These are phyloP conservation scores for Cyclotella atomus DNA, from an alignment of 108 stramenopile species.

Conservation along the genomic window DNA sequence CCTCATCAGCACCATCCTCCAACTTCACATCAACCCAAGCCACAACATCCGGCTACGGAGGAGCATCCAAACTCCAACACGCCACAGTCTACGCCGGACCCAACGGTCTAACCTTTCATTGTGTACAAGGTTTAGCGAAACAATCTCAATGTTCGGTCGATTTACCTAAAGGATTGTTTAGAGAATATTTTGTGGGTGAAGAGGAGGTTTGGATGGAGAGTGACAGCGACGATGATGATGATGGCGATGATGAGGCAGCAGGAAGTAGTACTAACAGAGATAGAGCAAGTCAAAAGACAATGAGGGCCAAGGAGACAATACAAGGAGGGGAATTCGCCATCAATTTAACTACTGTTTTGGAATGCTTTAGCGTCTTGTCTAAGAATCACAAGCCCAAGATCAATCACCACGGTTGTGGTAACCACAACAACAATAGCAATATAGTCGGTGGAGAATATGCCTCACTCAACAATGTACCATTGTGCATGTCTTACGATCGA, in stretches of 20 bases:
- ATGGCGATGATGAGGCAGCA: not conserved
- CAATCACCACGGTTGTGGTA: too few relatives aligned
- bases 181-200: slow-evolving; percentile 65
- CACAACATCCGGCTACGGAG: not conserved
- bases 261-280: not conserved
- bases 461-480: slow-evolving; percentile 48
- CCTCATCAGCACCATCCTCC: too few relatives aligned
- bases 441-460: slow-evolving; percentile 35
- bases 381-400: slow-evolving; percentile 29
- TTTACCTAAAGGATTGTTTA: slow-evolving; percentile 63
- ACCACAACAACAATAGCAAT: not conserved
- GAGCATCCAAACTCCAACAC: slow-evolving; percentile 47
- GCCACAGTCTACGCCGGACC: slow-evolving; percentile 66
- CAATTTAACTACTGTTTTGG: slow-evolving; percentile 67
- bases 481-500: slow-evolving; percentile 66
- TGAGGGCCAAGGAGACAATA: slow-evolving; percentile 32
- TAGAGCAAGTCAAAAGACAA: not conserved
- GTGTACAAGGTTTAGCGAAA: slow-evolving; percentile 51
- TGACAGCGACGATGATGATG: slow-evolving; percentile 15
- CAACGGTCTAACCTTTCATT: slow-evolving; percentile 66
- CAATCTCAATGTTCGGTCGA: slow-evolving; percentile 69
- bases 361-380: slow-evolving; percentile 61
- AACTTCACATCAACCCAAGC: not conserved
- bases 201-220: slow-evolving; percentile 53
- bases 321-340: slow-evolving; percentile 64